A percentile compares a stretch with the other conserved stretches of the same genome.
Evolutionary conservation across 1,139 yeast genomes (phyloP).

Genomic region (Blastobotrys proliferans): DNA sequence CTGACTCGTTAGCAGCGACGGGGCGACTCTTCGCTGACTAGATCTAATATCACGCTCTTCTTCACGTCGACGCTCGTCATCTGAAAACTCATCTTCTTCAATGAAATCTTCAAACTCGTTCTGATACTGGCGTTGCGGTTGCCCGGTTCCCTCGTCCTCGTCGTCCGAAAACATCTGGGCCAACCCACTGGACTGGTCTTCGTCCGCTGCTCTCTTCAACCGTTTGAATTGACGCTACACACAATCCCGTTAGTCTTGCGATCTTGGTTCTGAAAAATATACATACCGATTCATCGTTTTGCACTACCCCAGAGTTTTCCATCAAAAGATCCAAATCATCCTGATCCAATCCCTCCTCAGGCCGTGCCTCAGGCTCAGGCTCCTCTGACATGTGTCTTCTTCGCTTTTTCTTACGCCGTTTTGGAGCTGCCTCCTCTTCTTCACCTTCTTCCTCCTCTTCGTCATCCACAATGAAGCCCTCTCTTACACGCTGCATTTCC

Average conservation of each 20-base stretch:
- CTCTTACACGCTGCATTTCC: slow-evolving; percentile 56
- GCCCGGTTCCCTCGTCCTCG: slow-evolving; percentile 47
- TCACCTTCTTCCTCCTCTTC: slow-evolving; percentile 62
- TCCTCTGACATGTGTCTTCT: slow-evolving; percentile 16
- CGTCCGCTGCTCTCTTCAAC: slow-evolving; percentile 54
- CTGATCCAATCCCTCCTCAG: slow-evolving; percentile 79
- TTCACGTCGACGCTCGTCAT: slow-evolving; percentile 64
- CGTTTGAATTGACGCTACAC: slow-evolving; percentile 59
- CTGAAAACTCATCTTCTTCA: slow-evolving; percentile 94
- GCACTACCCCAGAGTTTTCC: slow-evolving; percentile 77
- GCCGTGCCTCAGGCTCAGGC: slow-evolving; percentile 18
- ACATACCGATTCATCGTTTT: slow-evolving; percentile 26
- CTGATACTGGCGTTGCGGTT: slow-evolving; percentile 28
- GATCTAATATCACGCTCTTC: slow-evolving; percentile 28
- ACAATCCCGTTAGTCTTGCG: slow-evolving; percentile 5
- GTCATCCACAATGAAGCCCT: slow-evolving; percentile 92
- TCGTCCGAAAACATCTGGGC: slow-evolving; percentile 86
- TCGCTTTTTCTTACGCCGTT: slow-evolving; percentile 25
- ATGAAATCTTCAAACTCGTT: slow-evolving; percentile 96
- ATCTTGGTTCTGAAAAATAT: background rate
- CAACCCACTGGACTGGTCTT: slow-evolving; percentile 44
- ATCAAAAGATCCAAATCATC: slow-evolving; percentile 89
- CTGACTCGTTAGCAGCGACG: slow-evolving; percentile 48
- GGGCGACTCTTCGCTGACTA: slow-evolving; percentile 22
- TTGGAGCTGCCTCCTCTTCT: slow-evolving; percentile 19